phyloP scores from a whole-genome alignment of 345 rosid species.

The Eucalyptus cladocalyx region DNA sequence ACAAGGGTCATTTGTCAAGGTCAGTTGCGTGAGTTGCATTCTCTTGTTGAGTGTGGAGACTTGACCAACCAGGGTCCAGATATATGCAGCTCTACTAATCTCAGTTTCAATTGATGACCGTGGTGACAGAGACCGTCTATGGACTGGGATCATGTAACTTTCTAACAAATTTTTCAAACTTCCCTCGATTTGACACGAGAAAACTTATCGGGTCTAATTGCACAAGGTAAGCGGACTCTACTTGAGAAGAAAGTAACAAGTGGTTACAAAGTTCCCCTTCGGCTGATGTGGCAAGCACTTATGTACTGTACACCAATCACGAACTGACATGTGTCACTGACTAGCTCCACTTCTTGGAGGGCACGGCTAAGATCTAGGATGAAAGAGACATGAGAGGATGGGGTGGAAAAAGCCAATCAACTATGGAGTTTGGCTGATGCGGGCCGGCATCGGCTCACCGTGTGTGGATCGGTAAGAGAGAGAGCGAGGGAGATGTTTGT shows the following conservation, averaged over 20 bases:
- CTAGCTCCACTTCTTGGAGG: neutral
- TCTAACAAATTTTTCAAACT: fast-evolving
- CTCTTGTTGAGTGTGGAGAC: neutral
- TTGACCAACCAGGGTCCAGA: neutral
- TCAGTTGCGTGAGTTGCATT: neutral
- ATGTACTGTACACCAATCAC: neutral
- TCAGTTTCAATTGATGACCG: neutral
- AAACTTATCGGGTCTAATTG: neutral
- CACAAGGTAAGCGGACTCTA: neutral
- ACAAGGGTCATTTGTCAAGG: neutral
- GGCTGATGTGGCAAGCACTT: neutral
- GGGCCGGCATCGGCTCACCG: neutral
- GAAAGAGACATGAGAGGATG: neutral
- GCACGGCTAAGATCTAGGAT: neutral
- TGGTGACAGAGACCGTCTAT: neutral
- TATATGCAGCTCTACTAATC: neutral
- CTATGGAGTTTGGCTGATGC: neutral
- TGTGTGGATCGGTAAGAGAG: neutral
- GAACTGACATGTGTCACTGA: neutral
- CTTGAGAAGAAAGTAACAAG: neutral
- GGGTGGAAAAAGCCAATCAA: neutral
- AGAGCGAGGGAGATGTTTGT: neutral
- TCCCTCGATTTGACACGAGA: neutral
- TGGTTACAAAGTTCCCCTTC: neutral
- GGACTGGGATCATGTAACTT: neutral